phyloP scores from a whole-genome alignment of 306 rosid genomes.

The Prunus mongolica region DNA sequence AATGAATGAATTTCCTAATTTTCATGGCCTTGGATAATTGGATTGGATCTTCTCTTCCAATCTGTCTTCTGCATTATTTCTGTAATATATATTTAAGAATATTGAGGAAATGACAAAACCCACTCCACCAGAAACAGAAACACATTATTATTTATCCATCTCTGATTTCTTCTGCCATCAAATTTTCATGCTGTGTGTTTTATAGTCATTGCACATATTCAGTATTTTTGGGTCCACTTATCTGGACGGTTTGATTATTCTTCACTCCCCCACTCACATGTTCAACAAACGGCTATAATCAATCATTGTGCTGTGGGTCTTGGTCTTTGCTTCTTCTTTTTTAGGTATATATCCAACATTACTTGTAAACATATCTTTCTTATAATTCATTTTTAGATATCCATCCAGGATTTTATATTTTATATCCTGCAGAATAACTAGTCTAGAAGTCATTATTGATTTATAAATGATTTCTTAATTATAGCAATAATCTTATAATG shows the following conservation, averaged over 20 bases:
- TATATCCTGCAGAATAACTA: too few species aligned
- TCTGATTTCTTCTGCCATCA: neutral
- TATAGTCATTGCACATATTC: neutral
- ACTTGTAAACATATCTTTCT: too few species aligned
- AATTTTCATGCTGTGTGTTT: neutral
- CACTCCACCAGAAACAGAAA: neutral
- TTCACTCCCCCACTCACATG: conserved; percentile 28
- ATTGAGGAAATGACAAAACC: neutral
- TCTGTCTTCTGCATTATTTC: neutral
- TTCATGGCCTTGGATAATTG: neutral
- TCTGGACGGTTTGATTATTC: conserved; percentile 11
- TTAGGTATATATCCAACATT: neutral
- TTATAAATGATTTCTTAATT: neutral
- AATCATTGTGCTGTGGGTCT: conserved; percentile 48
- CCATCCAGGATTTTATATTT: too few species aligned
- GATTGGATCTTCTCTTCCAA: neutral
- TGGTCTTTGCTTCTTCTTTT: conserved; percentile 15
- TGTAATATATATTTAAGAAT: too few species aligned
- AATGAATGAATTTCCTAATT: neutral
- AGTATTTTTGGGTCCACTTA: conserved; percentile 13
- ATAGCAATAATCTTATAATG: neutral
- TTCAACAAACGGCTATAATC: conserved; percentile 43
- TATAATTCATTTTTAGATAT: neutral
- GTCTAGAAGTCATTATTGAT: neutral
- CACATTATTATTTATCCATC: neutral